A percentile compares a stretch with the other conserved stretches of the same genome.
phyloP scores from a whole-genome alignment of 192 early-diverging fungal species.

The Backusella australiensis region DNA sequence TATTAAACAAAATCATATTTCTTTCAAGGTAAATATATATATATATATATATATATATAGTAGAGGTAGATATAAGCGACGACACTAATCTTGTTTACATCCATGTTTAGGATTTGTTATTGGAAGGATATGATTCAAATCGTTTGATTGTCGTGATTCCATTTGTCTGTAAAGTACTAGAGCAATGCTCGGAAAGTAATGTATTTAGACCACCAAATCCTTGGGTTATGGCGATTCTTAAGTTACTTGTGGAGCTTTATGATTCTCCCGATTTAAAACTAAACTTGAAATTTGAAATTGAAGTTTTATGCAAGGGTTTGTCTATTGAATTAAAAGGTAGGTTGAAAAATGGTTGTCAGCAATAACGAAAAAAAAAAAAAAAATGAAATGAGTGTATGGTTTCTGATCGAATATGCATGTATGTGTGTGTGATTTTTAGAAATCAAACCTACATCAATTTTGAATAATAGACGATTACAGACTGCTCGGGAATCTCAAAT shows the following conservation, averaged over 20 bases:
- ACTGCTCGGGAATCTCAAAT: neutral
- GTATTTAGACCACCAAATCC: slow-evolving; percentile 96
- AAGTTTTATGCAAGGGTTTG: slow-evolving; percentile 93
- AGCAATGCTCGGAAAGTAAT: slow-evolving; percentile 79
- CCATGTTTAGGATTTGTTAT: slow-evolving; percentile 66
- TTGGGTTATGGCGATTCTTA: slow-evolving; percentile 96
- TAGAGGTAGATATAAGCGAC: neutral
- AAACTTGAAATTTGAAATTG: slow-evolving; percentile 97
- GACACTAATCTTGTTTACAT: neutral
- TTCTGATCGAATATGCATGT: neutral
- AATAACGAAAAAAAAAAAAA: neutral
- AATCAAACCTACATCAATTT: slow-evolving; percentile 58
- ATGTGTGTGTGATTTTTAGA: slow-evolving; percentile 20
- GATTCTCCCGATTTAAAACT: slow-evolving; percentile 91
- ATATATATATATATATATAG: neutral
- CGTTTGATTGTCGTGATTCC: slow-evolving; percentile 95
- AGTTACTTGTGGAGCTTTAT: slow-evolving; percentile 90
- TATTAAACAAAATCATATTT: slow-evolving; percentile 91
- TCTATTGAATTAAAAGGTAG: slow-evolving; percentile 73
- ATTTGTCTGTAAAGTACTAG: slow-evolving; percentile 97
- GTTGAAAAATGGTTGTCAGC: neutral
- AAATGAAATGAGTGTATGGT: neutral
- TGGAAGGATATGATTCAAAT: slow-evolving; percentile 87
- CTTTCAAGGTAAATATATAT: slow-evolving; percentile 70
- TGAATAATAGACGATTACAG: slow-evolving; percentile 55